Percentiles rank a stretch among this genome's conserved stretches.
These are phyloP conservation scores for Vitis riparia DNA, from an alignment of 164 flowering plant species.

Conservation along the genomic window DNA sequence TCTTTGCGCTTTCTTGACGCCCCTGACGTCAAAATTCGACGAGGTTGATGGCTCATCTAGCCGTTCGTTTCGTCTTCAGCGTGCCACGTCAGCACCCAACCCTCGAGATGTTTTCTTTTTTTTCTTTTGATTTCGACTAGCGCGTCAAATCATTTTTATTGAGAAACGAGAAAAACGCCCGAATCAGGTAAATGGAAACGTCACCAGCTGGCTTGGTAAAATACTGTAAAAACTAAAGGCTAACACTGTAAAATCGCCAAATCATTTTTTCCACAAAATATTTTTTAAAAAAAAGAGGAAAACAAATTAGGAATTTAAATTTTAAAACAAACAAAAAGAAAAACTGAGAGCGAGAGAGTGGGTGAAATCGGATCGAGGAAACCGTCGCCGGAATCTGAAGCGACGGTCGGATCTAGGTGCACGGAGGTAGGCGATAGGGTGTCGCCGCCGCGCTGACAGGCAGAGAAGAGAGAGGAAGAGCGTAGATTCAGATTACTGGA, in stretches of 20 bases:
- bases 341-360: not conserved
- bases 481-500: not conserved
- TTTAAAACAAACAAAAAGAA: not conserved
- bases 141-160: constrained; percentile 12
- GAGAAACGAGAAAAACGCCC: not conserved
- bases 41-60: constrained; percentile 37
- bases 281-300: not conserved
- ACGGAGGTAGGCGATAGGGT: not conserved
- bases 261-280: not conserved
- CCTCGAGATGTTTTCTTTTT: too few relatives aligned
- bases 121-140: not conserved
- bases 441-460: not conserved
- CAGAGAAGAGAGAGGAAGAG: not conserved
- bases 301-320: not conserved
- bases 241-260: constrained; percentile 12
- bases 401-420: not conserved
- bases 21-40: constrained; percentile 35
- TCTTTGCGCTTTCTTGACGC: constrained; percentile 64
- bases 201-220: not conserved
- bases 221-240: not conserved
- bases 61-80: constrained; percentile 1
- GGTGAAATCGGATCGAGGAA: constrained; percentile 18
- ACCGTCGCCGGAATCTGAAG: constrained; percentile 5
- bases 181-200: not conserved
- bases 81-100: constrained; percentile 40